A percentile compares a stretch with the other conserved stretches of the same genome.
Evolutionary conservation across 176 grass and related monocot genomes (phyloP).

Genomic region (Zoysia pacifica): DNA sequence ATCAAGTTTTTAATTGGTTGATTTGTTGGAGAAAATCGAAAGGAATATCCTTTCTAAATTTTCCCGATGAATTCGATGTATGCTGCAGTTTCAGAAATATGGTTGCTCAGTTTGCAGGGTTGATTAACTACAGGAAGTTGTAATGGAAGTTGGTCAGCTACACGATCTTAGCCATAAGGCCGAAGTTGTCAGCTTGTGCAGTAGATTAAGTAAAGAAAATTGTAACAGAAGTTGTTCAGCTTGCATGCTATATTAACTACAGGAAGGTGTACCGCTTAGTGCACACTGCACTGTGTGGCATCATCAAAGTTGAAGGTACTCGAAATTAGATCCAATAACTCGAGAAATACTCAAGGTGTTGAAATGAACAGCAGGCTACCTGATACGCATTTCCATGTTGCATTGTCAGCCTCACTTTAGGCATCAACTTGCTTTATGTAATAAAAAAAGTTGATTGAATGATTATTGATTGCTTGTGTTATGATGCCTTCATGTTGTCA

Average conservation of each 20-base stretch:
- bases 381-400: neutral
- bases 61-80: no score
- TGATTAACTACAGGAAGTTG: no score
- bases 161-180: no score
- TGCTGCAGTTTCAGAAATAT: no score
- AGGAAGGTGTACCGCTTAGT: neutral
- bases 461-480: neutral
- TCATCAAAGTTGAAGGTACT: neutral
- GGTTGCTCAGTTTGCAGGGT: no score
- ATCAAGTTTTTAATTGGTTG: neutral
- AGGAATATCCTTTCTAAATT: neutral
- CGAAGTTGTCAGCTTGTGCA: no score
- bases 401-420: neutral
- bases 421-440: neutral
- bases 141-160: no score
- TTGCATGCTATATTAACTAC: neutral
- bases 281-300: neutral
- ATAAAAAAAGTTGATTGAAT: no score
- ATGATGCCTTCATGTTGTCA: conserved; percentile 16
- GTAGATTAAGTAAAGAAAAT: no score
- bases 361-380: neutral
- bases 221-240: neutral
- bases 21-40: neutral
- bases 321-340: neutral
- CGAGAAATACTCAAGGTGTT: neutral